Base-by-base conservation (phyloP, 2,329 filamentous ascomycete species). In the Aspergillus sojae region DNA sequence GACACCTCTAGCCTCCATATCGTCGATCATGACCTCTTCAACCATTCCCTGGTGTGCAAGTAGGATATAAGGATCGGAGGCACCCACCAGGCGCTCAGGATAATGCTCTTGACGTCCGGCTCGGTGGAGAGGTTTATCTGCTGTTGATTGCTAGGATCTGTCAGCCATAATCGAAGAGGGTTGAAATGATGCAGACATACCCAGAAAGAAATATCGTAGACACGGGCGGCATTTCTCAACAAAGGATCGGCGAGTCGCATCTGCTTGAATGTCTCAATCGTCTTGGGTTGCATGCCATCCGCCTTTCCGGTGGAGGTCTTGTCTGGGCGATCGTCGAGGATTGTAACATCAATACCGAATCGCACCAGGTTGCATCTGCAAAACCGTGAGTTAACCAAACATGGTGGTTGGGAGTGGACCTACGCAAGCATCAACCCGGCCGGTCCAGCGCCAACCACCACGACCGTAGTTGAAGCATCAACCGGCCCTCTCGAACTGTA, bases 251-350 rank as follows among this genome's bases (percentile, higher is more conserved):
- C 88, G n/a, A 92, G 78, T 39, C 89, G 83, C 81, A 93, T 87
- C 77, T 92, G 90, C 65, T 87, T 85, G 70, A 92, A 85, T 0
- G 90, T 93, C 79, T 93, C 90, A 70, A 93, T 91, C 1, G 89
- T 90, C 78, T 93, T 93, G 52, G 90, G 90, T 71, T 93, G 90
- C 58, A 93, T 80, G 46, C 90, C 90, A 75, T 93, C 91, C 65
- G 89, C 89, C 62, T 86, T 82, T 48, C 90, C 90, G 10, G 88
- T 89, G 6, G 86, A 82, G 1, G 91, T 93, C 71, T 87, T 87
- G 70, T 90, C 86, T 39, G 85, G 81, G 66, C 90, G 81, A 72
- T 92, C 89, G 78, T 93, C 91, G 56, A 92, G 81, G 52, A 92
- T 83, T 46, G 84, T 83, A 3, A 86, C 84, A 61, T 86, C 86